Base-by-base conservation (phyloP, 495 filamentous ascomycete species). In the Hyaloscypha bicolor region DNA sequence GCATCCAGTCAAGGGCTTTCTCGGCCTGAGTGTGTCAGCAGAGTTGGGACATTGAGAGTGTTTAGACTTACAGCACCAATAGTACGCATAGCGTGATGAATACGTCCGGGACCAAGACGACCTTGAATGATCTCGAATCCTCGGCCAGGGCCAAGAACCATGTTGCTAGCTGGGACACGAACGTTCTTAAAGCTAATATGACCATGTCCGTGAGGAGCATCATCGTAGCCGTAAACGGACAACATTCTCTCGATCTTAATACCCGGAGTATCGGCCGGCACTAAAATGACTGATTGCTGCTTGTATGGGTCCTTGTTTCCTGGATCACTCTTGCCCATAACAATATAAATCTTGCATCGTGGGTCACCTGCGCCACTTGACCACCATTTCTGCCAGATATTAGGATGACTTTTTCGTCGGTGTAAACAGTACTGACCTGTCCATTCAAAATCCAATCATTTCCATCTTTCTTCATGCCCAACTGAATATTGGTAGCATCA, bases 121-220 rank as follows among this genome's bases (percentile, higher is more conserved):
- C 94, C 93, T 76, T 97, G 93, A 77, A 97, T 96, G 74, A 97
- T 96, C 76, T 97, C 94, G 78, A 97, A 97, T n/a, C 93, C 94
- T 56, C 93, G 88, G 65, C 93, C 93, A 76, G 93, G 91, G 60
- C 93, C 94, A 35, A 97, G 87, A 9, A 97, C 90, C 70, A 97
- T 86, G 76, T 91, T 92, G 65, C 83, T 76, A 6, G 81, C 83
- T 21, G 93, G 93, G 0, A 97, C 88, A 66, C 92, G 90, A 55
- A 95, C 93, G 73, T 96, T 87, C 31, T 88, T 83, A 82, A 97
- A 97, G 63, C 81, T 87, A 76, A 97, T 88, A 77, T 96, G 92
- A 33, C 90, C 93, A 81, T 97, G 93, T 59, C 93, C 94, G 78
- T 97, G 93, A 5, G 93, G 93, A 30, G 93, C 94, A 73, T 97